These are phyloP conservation scores for Erysimum cheiranthoides DNA, from an alignment of 345 rosid species.

Conservation along the genomic window DNA sequence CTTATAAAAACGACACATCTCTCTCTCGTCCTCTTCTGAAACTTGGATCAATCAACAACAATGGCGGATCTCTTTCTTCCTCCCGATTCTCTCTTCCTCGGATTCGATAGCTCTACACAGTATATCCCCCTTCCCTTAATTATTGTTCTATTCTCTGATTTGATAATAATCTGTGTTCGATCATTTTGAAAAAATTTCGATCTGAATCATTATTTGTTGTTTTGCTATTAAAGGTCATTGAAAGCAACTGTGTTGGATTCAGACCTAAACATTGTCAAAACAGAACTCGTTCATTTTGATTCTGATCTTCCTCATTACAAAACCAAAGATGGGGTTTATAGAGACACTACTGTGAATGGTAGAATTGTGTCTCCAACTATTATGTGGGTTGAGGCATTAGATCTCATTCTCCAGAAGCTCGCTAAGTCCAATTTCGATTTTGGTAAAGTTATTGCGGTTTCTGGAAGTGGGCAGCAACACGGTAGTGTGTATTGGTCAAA, in stretches of 20 bases:
- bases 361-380: constrained; percentile 94
- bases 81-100: constrained; percentile 76
- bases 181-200: constrained; percentile 8
- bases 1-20: neutral
- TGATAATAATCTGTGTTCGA: neutral
- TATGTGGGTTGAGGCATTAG: constrained; percentile 98
- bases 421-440: constrained; percentile 63
- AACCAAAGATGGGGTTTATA: constrained; percentile 82
- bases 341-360: constrained; percentile 70
- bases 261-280: constrained; percentile 61
- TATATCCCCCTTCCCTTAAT: constrained; percentile 11
- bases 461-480: constrained; percentile 97
- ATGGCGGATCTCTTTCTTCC: constrained; percentile 72
- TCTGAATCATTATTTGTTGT: neutral
- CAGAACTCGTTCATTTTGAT: constrained; percentile 80
- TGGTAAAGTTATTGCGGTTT: constrained; percentile 70
- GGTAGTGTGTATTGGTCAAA: constrained; percentile 96
- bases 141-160: neutral
- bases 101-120: constrained; percentile 95
- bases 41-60: constrained; percentile 18
- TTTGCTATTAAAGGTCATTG: constrained; percentile 65
- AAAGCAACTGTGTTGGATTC: constrained; percentile 90
- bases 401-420: constrained; percentile 73
- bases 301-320: constrained; percentile 78
- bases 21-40: constrained; percentile 1